Conservation (phyloP, 2,329 filamentous ascomycete genomes). For the Bipolaris sorokiniana region DNA sequence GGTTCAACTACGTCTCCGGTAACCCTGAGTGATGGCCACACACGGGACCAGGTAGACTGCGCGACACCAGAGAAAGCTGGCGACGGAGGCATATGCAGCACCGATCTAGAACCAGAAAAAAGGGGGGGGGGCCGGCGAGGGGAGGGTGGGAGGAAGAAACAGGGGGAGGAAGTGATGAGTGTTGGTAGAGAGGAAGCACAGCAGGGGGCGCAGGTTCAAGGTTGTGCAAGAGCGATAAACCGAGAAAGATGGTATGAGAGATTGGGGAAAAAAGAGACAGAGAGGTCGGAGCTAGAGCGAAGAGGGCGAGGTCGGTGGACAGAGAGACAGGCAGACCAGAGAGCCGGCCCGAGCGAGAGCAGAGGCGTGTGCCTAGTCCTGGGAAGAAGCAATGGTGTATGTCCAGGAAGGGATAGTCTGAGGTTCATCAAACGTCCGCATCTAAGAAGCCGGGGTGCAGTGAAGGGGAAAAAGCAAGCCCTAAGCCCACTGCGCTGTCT, state of each 20-base stretch:
- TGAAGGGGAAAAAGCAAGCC: slow-evolving; percentile 38
- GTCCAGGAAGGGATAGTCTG: slow-evolving; percentile 37
- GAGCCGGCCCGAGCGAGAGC: slow-evolving; percentile 36
- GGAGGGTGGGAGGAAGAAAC: too few relatives aligned
- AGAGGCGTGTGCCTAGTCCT: slow-evolving; percentile 36
- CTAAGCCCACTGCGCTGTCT: slow-evolving; percentile 30
- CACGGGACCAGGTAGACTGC: slow-evolving; percentile 32
- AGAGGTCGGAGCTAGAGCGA: background rate
- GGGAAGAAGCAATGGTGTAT: slow-evolving; percentile 36
- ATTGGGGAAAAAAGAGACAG: background rate
- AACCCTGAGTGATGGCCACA: slow-evolving; percentile 32
- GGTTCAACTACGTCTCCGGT: slow-evolving; percentile 37
- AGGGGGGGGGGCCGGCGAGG: too few relatives aligned
- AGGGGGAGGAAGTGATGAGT: slow-evolving; percentile 44
- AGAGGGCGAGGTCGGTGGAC: background rate
- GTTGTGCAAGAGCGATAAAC: slow-evolving; percentile 28
- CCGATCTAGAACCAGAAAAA: slow-evolving; percentile 43
- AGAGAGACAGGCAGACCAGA: slow-evolving; percentile 6
- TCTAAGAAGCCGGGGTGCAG: slow-evolving; percentile 32
- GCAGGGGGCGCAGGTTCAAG: slow-evolving; percentile 36
- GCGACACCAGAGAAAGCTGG: slow-evolving; percentile 38
- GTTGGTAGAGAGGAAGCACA: slow-evolving; percentile 39
- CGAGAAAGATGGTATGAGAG: too few relatives aligned
- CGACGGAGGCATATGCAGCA: slow-evolving; percentile 37
- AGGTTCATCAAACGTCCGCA: slow-evolving; percentile 40